A percentile compares a stretch with the other conserved stretches of the same genome.
Evolutionary conservation across 2,329 filamentous ascomycete species (phyloP).

Genomic region (Geosmithia putterillii): DNA sequence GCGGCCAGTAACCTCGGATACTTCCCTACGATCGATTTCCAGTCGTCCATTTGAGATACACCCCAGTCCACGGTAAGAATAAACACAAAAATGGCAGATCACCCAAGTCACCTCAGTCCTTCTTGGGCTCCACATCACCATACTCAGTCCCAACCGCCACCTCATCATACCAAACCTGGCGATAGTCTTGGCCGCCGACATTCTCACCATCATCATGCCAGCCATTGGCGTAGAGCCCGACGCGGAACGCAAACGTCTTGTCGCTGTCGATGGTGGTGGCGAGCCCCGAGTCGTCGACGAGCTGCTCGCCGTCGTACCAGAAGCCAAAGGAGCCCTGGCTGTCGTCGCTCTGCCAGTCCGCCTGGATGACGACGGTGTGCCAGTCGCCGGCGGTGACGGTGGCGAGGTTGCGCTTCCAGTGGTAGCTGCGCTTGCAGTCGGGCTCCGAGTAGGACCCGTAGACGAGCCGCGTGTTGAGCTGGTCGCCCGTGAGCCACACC

Average conservation of each 20-base stretch:
- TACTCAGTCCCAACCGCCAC: conserved; percentile 27
- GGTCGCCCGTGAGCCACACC: conserved; percentile 30
- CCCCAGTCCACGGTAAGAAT: too few relatives aligned
- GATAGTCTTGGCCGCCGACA: conserved; percentile 25
- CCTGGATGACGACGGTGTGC: conserved; percentile 33
- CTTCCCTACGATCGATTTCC: too few relatives aligned
- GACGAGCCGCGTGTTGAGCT: conserved; percentile 26
- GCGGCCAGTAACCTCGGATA: too few relatives aligned
- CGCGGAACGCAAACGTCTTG: conserved; percentile 28
- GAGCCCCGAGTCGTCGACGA: conserved; percentile 23
- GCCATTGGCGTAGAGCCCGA: conserved; percentile 36
- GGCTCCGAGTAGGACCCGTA: conserved; percentile 13
- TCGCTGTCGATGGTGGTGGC: conserved; percentile 32
- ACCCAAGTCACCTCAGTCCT: neutral
- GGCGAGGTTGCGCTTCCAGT: conserved; percentile 13
- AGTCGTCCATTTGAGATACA: too few relatives aligned
- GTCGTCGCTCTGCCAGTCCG: conserved; percentile 27
- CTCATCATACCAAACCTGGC: conserved; percentile 38
- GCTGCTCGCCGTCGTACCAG: conserved; percentile 32
- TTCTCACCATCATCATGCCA: conserved; percentile 30
- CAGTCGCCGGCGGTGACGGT: conserved; percentile 28
- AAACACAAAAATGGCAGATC: too few relatives aligned
- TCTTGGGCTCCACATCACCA: conserved; percentile 7
- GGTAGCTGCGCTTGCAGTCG: conserved; percentile 11
- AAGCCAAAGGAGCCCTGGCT: conserved; percentile 29